These are phyloP conservation scores for Trichophyton verrucosum DNA, from an alignment of 2,329 filamentous ascomycete species.

Conservation along the genomic window DNA sequence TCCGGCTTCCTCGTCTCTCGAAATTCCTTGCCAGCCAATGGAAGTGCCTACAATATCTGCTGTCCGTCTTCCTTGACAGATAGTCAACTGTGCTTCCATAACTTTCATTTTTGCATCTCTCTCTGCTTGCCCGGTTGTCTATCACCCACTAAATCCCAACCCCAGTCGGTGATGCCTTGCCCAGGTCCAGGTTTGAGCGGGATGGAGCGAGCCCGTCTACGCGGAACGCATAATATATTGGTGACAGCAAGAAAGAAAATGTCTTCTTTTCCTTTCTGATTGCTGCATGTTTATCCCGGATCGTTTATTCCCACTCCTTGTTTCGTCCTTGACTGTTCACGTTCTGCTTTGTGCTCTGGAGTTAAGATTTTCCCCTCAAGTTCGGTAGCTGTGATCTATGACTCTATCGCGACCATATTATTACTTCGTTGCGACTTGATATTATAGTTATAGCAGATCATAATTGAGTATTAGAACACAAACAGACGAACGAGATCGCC, in stretches of 20 bases:
- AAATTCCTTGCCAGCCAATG: neutral
- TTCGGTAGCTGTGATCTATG: neutral
- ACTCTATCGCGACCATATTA: neutral
- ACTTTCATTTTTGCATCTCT: neutral
- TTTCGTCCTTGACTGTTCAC: neutral
- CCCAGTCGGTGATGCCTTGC: neutral
- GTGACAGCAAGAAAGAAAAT: neutral
- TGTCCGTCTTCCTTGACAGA: neutral
- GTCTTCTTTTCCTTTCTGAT: neutral
- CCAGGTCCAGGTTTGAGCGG: neutral
- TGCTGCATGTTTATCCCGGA: neutral
- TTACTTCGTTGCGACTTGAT: neutral
- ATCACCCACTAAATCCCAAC: neutral
- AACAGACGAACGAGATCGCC: neutral
- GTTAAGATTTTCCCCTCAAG: neutral
- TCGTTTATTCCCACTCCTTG: neutral
- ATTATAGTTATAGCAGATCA: conserved; percentile 1
- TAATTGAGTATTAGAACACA: neutral
- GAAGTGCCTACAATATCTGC: neutral
- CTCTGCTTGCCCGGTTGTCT: neutral
- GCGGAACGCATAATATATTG: conserved; percentile 1
- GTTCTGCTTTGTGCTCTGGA: neutral
- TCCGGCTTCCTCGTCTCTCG: neutral
- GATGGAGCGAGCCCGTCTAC: conserved; percentile 1
- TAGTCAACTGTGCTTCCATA: neutral